These are phyloP conservation scores for Corinectria fuckeliana DNA, from an alignment of 2,329 filamentous ascomycete genomes.

Conservation along the genomic window DNA sequence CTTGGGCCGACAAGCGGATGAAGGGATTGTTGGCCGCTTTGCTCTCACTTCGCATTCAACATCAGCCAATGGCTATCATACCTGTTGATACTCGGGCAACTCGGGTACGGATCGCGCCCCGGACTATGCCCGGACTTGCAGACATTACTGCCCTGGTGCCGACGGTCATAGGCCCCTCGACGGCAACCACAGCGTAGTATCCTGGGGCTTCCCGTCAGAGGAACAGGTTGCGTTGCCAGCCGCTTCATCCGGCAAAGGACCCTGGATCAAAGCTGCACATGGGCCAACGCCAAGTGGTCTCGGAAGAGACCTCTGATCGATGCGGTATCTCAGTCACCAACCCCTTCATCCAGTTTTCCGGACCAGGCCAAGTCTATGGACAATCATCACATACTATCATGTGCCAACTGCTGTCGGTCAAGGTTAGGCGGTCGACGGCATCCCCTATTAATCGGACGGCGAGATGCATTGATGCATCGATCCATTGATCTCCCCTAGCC, in stretches of 20 bases:
- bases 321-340: background rate
- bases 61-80: background rate
- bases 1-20: background rate
- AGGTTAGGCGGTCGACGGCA: conserved; percentile 9
- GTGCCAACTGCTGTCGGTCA: background rate
- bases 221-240: conserved; percentile 9
- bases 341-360: background rate
- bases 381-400: background rate
- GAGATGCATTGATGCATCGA: background rate
- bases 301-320: background rate
- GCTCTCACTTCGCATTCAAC: conserved; percentile 3
- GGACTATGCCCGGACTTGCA: background rate
- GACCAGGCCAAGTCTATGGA: conserved; percentile 4
- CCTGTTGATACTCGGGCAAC: background rate
- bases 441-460: background rate
- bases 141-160: background rate
- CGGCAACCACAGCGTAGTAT: background rate
- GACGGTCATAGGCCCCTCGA: background rate
- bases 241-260: conserved; percentile 9
- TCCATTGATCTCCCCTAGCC: conserved; percentile 1
- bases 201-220: conserved; percentile 8
- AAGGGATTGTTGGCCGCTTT: background rate
- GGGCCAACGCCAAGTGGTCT: background rate
- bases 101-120: background rate
- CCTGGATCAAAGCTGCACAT: conserved; percentile 2